Evolutionary conservation across 2,329 filamentous ascomycete genomes (phyloP), one percentile per base, ranked within the genome.

Genomic region (Stagonosporopsis tanaceti): DNA sequence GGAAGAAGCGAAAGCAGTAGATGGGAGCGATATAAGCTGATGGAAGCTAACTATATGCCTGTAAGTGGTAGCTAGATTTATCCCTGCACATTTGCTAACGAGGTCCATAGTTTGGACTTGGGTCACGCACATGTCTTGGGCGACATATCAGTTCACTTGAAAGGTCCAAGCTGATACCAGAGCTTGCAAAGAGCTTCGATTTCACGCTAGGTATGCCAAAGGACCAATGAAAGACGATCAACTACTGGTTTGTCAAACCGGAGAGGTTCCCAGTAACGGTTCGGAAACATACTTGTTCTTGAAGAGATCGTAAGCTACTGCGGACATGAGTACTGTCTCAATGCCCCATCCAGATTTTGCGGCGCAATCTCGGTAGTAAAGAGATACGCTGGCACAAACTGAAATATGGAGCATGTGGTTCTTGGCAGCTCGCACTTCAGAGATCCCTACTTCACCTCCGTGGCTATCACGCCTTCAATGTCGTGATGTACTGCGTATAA

Each of bases 21-120:
- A n/a, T n/a, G 32, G 5, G 32, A 34, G 14, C 32, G 32, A 15
- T 34, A n/a, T 7, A 34, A 34, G 32, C 14, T 34, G 32, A 34
- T 34, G 32, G 32, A 34, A 34, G 12, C 32, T 6, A 34, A 34
- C 14, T 34, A 34, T 8, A 34, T 34, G 32, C 32, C 32, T n/a
- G 32, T 34, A 34, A 34, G 32, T 6, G 15, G 12, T 15, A 34
- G 4, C 15, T n/a, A 3, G 5, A 34, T n/a, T n/a, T 2, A 12
- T 11, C 7, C n/a, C 14, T 34, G 5, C 32, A 15, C 12, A 32
- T 34, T n/a, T n/a, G 62, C 70, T 6, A 64, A 66, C 15, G 70
- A 81, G 72, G 70, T 54, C 70, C 73, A 34, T 54, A 69, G 39
- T 50, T 64, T 20, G 64, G 66, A 11, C 46, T 44, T 2, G 63